phyloP scores from a whole-genome alignment of 176 grass and related monocot genomes.

The Lolium rigidum region DNA sequence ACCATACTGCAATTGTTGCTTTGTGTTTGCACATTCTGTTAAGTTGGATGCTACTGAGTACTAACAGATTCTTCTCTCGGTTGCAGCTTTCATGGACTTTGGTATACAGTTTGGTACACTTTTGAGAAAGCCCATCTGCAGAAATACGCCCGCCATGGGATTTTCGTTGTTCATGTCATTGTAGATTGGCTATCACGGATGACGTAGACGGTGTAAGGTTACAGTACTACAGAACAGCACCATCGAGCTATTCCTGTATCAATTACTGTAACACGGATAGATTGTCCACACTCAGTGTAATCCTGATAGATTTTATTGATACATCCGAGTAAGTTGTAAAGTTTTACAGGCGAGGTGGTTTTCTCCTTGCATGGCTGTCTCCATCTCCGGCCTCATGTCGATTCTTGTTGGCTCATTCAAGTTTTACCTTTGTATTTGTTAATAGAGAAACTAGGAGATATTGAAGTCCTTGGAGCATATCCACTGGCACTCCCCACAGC shows the following conservation, averaged over 20 bases:
- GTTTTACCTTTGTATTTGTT: too few relatives aligned
- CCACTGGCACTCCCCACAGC: background rate
- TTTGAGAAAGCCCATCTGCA: background rate
- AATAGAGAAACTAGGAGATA: background rate
- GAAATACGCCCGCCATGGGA: background rate
- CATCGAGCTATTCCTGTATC: background rate
- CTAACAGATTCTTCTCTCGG: background rate
- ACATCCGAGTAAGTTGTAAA: too few relatives aligned
- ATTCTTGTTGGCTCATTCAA: too few relatives aligned
- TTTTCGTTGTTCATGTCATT: background rate
- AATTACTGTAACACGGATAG: too few relatives aligned
- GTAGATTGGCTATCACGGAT: constrained; percentile 1
- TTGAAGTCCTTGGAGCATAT: background rate
- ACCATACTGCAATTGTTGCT: background rate
- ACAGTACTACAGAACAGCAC: background rate
- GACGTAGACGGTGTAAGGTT: background rate
- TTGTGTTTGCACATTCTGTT: background rate
- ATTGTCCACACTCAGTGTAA: too few relatives aligned
- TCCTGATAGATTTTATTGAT: too few relatives aligned
- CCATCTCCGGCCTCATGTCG: too few relatives aligned
- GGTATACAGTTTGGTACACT: constrained; percentile 32
- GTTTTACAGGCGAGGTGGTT: too few relatives aligned
- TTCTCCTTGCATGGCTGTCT: too few relatives aligned
- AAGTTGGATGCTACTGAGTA: background rate
- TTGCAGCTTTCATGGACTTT: constrained; percentile 30